These are phyloP conservation scores for Boletus edulis DNA, from an alignment of 768 basidiomycete species.

Conservation along the genomic window DNA sequence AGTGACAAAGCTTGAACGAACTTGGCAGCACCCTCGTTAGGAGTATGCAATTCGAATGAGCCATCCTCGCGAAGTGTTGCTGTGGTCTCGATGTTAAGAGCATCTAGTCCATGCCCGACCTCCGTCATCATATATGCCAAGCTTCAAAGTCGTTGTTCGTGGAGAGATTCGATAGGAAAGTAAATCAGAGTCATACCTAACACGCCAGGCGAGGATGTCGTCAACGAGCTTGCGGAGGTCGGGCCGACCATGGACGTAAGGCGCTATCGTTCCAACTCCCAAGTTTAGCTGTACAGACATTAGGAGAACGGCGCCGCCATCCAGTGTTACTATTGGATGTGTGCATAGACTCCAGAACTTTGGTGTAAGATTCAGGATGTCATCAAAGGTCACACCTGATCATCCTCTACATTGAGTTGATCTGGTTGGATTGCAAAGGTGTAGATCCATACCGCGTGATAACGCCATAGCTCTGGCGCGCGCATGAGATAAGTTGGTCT, in stretches of 20 bases:
- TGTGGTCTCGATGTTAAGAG: not conserved
- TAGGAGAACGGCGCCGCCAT: not conserved
- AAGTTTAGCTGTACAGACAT: not conserved
- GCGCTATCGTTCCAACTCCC: not conserved
- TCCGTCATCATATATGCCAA: not conserved
- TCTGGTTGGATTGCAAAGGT: not conserved
- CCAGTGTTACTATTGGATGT: not conserved
- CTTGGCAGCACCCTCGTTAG: not conserved
- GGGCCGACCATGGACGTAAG: not conserved
- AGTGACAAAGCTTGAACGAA: not conserved
- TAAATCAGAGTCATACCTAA: not conserved
- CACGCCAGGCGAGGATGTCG: not conserved
- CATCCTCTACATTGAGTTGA: not conserved
- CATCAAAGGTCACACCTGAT: not conserved
- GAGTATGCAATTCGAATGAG: not conserved
- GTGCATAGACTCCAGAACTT: not conserved
- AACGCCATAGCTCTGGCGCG: not conserved
- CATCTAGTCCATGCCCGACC: not conserved
- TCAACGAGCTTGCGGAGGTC: constrained; percentile 1
- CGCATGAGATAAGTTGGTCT: not conserved
- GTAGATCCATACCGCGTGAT: not conserved
- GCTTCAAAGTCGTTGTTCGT: not conserved
- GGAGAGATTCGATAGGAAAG: not conserved
- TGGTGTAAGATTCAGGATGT: not conserved
- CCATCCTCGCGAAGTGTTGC: not conserved